Conservation (phyloP, 2,329 filamentous ascomycete species). For the Plectosphaerella sp. region DNA sequence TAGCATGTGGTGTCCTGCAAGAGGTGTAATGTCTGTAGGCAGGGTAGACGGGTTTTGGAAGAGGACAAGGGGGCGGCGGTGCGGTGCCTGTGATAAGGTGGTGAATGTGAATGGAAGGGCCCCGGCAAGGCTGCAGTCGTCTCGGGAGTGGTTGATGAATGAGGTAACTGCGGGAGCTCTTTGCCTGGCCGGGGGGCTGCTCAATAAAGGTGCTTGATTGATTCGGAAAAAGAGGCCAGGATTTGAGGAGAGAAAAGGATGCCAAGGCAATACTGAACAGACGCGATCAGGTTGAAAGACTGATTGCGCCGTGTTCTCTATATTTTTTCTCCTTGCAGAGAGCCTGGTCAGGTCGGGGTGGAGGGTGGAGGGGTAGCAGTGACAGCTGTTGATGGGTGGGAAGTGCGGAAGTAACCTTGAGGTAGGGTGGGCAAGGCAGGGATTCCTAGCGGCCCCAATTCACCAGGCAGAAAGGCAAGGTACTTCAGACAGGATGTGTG, state of each 20-base stretch:
- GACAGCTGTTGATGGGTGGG: background rate
- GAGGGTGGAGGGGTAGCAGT: background rate
- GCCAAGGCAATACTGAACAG: conserved; percentile 6
- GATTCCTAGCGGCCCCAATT: too few species aligned
- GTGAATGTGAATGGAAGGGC: too few species aligned
- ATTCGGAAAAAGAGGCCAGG: background rate
- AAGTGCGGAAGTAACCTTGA: background rate
- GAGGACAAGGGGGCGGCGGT: background rate
- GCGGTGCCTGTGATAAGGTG: conserved; percentile 5
- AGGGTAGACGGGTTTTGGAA: background rate
- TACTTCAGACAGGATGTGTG: too few species aligned
- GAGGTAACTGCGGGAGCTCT: too few species aligned
- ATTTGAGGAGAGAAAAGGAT: conserved; percentile 4
- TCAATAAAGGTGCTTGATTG: background rate
- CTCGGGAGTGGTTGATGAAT: too few species aligned
- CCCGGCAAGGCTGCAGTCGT: conserved; percentile 5
- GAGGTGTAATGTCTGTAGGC: background rate
- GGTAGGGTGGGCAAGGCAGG: too few species aligned
- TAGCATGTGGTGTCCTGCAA: conserved; percentile 48
- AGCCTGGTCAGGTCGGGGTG: too few species aligned
- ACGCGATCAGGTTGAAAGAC: too few species aligned
- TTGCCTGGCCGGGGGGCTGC: too few species aligned
- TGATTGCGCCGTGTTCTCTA: too few species aligned
- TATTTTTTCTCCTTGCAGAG: too few species aligned
- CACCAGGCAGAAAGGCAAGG: too few species aligned